phyloP scores from a whole-genome alignment of 495 filamentous ascomycete genomes.

The Xylaria castorea region DNA sequence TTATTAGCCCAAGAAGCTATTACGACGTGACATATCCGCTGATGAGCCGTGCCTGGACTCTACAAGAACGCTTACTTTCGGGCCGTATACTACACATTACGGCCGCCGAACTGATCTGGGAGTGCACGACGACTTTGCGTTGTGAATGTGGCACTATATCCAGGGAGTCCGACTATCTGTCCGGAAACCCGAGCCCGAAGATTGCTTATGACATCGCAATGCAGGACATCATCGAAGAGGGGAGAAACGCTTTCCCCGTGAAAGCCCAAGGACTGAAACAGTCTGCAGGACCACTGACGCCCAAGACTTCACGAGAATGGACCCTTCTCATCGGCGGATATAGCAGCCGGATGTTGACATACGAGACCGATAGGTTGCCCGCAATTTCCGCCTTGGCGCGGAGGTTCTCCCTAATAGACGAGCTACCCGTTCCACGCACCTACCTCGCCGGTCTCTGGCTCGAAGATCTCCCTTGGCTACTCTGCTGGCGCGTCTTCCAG shows the following conservation, averaged over 20 bases:
- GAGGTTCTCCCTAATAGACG: slow-evolving; percentile 2
- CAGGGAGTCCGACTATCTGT: not conserved
- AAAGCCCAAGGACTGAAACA: not conserved
- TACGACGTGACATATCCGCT: too few species aligned
- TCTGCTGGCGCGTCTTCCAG: slow-evolving; percentile 17
- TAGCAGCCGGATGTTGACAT: slow-evolving; percentile 2
- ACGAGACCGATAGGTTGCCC: not conserved
- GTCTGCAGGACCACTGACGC: not conserved
- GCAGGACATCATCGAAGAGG: slow-evolving; percentile 11
- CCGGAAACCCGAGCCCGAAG: slow-evolving; percentile 9
- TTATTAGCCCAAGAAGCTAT: too few species aligned
- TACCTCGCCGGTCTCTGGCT: slow-evolving; percentile 31
- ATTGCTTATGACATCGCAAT: not conserved
- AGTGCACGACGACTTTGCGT: not conserved
- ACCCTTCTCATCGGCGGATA: slow-evolving; percentile 10
- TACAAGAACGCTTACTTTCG: too few species aligned
- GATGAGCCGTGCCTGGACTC: too few species aligned
- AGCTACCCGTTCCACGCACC: not conserved
- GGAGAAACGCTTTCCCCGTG: not conserved
- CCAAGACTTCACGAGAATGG: slow-evolving; percentile 12
- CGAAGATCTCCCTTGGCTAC: slow-evolving; percentile 22
- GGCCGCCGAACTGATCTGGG: slow-evolving; percentile 6
- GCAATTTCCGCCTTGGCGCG: slow-evolving; percentile 10
- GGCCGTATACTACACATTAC: not conserved
- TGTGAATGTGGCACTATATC: slow-evolving; percentile 14